A percentile compares a stretch with the other conserved stretches of the same genome.
phyloP scores from a whole-genome alignment of 192 early-diverging fungal species.

The Entomortierella beljakovae region DNA sequence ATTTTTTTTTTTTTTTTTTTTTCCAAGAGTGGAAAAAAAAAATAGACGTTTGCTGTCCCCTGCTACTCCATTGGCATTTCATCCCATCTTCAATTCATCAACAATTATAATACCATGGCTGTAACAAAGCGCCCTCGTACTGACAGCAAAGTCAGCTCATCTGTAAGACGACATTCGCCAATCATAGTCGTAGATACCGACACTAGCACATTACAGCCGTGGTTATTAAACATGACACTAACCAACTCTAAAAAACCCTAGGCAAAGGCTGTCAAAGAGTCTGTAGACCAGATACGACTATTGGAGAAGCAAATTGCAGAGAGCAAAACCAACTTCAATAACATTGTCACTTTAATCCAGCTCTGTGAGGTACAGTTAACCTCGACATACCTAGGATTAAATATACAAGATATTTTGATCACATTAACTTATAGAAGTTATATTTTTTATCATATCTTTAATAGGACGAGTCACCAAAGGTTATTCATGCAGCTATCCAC shows the following conservation, averaged over 20 bases:
- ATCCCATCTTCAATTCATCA: neutral
- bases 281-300: slow-evolving; percentile 58
- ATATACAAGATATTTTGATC: too few species aligned
- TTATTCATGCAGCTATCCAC: slow-evolving; percentile 76
- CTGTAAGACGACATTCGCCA: slow-evolving; percentile 7
- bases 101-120: slow-evolving; percentile 17
- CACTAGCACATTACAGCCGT: too few species aligned
- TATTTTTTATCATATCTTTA: neutral
- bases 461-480: slow-evolving; percentile 62
- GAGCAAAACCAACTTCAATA: slow-evolving; percentile 80
- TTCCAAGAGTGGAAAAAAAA: neutral
- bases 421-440: too few species aligned
- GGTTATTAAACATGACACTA: too few species aligned
- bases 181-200: too few species aligned
- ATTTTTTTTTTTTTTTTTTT: slow-evolving; percentile 20
- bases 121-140: slow-evolving; percentile 38
- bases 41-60: neutral
- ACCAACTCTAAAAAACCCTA: slow-evolving; percentile 5
- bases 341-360: slow-evolving; percentile 73
- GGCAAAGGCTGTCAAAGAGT: slow-evolving; percentile 40
- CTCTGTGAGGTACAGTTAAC: slow-evolving; percentile 57
- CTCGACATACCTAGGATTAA: too few species aligned
- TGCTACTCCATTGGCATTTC: neutral
- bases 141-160: slow-evolving; percentile 16
- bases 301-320: slow-evolving; percentile 74